Base-by-base conservation (phyloP, 352 stramenopile species). In the Globisporangium camurandrum region DNA sequence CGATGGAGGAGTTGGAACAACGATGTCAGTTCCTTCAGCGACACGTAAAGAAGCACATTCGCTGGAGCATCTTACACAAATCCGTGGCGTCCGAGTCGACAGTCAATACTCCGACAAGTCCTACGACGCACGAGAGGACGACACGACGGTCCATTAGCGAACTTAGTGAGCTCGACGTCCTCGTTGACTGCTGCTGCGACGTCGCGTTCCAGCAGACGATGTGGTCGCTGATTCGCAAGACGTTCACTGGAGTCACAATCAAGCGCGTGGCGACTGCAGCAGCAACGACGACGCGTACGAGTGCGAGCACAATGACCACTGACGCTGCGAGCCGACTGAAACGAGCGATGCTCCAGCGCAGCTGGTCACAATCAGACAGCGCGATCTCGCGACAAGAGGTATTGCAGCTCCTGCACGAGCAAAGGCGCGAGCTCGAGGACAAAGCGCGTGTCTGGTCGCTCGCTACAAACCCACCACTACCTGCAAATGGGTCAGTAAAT, bases 111-210 rank as follows among this genome's bases (percentile, higher is more conserved):
- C 11, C 16, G 10, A 42, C 50, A 31, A 44, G 53, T 12, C 22
- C 27, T 5, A 53, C 40, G n/a, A 36, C 62, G 20, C 34, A 36
- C 20, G 53, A 59, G 36, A 38, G 53, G n/a, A 49, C n/a, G 7
- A n/a, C n/a, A n/a, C n/a, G n/a, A n/a, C n/a, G n/a, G n/a, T n/a
- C n/a, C n/a, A 37, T 38, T 12, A 49, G 27, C 28, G 53, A 46
- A 46, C 49, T 38, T 0, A 22, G 24, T 1, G 53, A 59, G 23
- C 47, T 46, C 37, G 59, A 71, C 10, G 51, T 45, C 3, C 33
- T 71, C 14, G 51, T 57, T 8, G 42, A 48, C 12, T 66, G 63
- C 52, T 71, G 63, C 24, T 67, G 58, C 27, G 52, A 66, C 31
- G 19, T 26, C 12, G 56, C 50, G 24, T 69, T 72, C n/a, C 64